Conservation (phyloP, 2,329 filamentous ascomycete species). For the Drechslerella dactyloides region DNA sequence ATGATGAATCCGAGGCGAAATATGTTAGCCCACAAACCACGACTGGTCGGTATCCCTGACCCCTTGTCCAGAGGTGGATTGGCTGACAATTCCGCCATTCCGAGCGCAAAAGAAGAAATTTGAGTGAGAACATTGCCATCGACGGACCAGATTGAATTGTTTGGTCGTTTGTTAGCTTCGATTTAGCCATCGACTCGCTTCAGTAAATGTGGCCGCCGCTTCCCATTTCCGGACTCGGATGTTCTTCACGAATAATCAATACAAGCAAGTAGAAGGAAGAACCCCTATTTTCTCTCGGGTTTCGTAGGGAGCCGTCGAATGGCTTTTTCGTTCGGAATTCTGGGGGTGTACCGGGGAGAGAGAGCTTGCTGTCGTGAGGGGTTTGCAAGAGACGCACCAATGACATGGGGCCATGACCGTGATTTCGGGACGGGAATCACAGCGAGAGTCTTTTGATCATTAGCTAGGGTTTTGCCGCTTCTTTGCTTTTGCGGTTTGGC, state of each 20-base stretch:
- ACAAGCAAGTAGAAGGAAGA: no score
- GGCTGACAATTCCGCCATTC: slow-evolving; percentile 11
- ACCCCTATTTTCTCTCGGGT: slow-evolving; percentile 39
- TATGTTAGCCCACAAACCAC: slow-evolving; percentile 21
- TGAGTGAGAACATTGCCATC: slow-evolving; percentile 12
- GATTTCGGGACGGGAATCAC: slow-evolving; percentile 47
- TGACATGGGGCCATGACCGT: slow-evolving; percentile 46
- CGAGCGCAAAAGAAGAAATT: slow-evolving; percentile 6
- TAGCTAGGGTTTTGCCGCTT: background rate
- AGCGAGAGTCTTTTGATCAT: slow-evolving; percentile 7
- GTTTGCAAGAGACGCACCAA: slow-evolving; percentile 42
- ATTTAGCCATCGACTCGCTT: slow-evolving; percentile 28
- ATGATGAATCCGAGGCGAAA: slow-evolving; percentile 7
- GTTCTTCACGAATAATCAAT: slow-evolving; percentile 14
- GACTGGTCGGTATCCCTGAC: slow-evolving; percentile 32
- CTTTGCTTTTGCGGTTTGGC: slow-evolving; percentile 24
- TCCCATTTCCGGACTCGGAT: slow-evolving; percentile 43
- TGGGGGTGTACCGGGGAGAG: background rate
- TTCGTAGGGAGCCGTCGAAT: background rate
- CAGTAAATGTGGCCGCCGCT: slow-evolving; percentile 47
- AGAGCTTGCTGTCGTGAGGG: slow-evolving; percentile 18
- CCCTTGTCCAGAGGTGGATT: slow-evolving; percentile 29
- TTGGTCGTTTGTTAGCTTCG: slow-evolving; percentile 5
- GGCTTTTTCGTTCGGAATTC: background rate
- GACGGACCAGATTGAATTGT: background rate